Conservation (phyloP, 2,329 filamentous ascomycete species). For the Cladosporium sp. region DNA sequence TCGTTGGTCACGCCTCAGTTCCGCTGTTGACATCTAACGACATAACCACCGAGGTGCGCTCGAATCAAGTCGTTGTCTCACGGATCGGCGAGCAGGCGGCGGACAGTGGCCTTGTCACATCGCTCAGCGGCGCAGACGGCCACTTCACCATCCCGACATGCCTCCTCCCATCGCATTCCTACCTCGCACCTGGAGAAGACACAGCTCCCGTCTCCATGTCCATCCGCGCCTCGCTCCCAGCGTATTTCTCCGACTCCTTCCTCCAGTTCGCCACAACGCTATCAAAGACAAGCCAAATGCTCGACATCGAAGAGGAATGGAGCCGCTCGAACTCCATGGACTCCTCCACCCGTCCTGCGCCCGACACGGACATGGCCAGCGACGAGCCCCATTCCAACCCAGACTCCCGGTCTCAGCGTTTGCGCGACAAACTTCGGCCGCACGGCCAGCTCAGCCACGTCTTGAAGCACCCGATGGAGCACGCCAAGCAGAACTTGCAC, state of each 20-base stretch:
- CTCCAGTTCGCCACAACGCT: conserved; percentile 50
- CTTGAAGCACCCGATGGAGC: not conserved
- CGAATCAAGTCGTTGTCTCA: not conserved
- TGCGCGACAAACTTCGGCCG: not conserved
- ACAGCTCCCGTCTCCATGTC: conserved; percentile 41
- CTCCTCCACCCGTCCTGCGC: not conserved
- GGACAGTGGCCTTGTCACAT: not conserved
- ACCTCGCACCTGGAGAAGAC: conserved; percentile 43
- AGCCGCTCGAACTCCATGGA: not conserved
- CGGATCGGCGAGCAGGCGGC: not conserved
- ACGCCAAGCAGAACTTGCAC: not conserved
- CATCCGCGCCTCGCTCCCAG: conserved; percentile 45
- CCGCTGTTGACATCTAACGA: conserved; percentile 45
- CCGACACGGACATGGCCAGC: not conserved
- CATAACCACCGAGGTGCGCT: conserved; percentile 26
- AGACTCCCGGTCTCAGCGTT: not conserved
- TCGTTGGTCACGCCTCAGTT: conserved; percentile 42
- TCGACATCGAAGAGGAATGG: conserved; percentile 10
- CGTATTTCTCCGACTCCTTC: conserved; percentile 45
- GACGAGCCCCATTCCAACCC: not conserved
- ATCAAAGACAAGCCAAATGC: conserved; percentile 51
- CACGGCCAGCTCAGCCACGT: not conserved
- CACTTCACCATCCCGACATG: conserved; percentile 44
- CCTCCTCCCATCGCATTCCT: conserved; percentile 50
- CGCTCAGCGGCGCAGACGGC: conserved; percentile 33